Percentiles rank a stretch among this genome's conserved stretches.
Evolutionary conservation across 1,284 basidiomycete species (phyloP).

Genomic region (Coriolopsis trogii): DNA sequence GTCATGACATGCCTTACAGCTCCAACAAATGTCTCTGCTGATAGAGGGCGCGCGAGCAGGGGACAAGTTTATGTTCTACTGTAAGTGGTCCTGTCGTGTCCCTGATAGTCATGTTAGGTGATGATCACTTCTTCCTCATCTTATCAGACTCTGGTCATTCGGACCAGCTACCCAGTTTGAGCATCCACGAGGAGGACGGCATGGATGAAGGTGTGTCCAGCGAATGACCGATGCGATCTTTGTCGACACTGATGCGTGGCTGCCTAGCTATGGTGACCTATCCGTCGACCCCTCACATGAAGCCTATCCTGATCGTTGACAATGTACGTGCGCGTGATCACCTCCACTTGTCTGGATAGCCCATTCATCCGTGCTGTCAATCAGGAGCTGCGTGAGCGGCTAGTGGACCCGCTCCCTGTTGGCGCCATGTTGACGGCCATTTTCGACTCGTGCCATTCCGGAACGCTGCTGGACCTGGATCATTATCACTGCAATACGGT

Average conservation of each 20-base stretch:
- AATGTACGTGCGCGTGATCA: conserved; percentile 32
- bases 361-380: not conserved
- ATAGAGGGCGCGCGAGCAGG: conserved; percentile 33
- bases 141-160: conserved; percentile 15
- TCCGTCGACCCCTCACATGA: conserved; percentile 12
- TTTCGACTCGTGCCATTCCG: conserved; percentile 51
- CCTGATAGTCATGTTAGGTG: no score
- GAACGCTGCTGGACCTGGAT: conserved; percentile 45
- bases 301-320: conserved; percentile 29
- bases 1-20: conserved; percentile 24
- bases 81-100: conserved; percentile 22
- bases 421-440: conserved; percentile 46
- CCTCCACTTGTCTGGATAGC: not conserved
- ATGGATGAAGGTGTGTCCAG: conserved; percentile 37
- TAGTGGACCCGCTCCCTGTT: conserved; percentile 43
- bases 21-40: conserved; percentile 34
- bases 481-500: conserved; percentile 48
- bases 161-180: not conserved
- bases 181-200: conserved; percentile 11
- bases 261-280: conserved; percentile 3
- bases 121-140: not conserved
- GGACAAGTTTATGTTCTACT: conserved; percentile 45
- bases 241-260: conserved; percentile 18
- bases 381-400: conserved; percentile 39
- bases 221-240: not conserved